Base-by-base conservation (phyloP, 805 yeast species). In the Myxozyma mucilagina region DNA sequence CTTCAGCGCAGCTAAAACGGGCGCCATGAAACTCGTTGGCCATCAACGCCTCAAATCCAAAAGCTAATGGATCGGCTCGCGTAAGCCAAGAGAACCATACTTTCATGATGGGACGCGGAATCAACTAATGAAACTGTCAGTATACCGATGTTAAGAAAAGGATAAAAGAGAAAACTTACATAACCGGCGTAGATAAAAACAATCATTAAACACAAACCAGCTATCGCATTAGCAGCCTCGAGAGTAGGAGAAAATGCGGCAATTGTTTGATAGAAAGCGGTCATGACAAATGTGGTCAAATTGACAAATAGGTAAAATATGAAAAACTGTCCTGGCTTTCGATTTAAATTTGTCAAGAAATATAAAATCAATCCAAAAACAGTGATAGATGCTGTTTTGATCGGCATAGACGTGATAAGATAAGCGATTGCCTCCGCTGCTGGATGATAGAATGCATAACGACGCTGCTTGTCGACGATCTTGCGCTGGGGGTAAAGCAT, bases 51-150 rank as follows among this genome's bases (percentile, higher is more conserved):
- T 89, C 94, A 72, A 83, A 84, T 0, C 81, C 82, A 67, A 79
- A 85, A 63, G 79, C 76, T 39, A 84, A 71, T 1, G 89, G 89
- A 65, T 86, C 80, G 29, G 84, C 66, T 65, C 81, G 84, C 36
- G 82, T 79, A 51, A 85, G 76, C 88, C 89, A 86, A 61, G 83
- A 80, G 66, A 86, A 85, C 92, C 93, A 87, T 49, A 84, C 85
- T 65, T 83, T 85, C 86, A 85, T 83, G 10, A 79, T 76, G 2
- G 80, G 80, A 41, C 80, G 73, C 54, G 87, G 89, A 61, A 80
- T 76, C 9, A 62, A 47, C 48, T 55, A 39, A 44, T 16, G 2
- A 44, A n/a, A 20, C 20, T 4, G 48, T 44, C 7, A 66, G 71
- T 24, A 76, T 74, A 53, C 63, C 67, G 24, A 75, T 72, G 59